Evolutionary conservation across 306 rosid genomes (phyloP), one percentile per base, ranked within the genome.

Genomic region (Ochetophila trinervis): DNA sequence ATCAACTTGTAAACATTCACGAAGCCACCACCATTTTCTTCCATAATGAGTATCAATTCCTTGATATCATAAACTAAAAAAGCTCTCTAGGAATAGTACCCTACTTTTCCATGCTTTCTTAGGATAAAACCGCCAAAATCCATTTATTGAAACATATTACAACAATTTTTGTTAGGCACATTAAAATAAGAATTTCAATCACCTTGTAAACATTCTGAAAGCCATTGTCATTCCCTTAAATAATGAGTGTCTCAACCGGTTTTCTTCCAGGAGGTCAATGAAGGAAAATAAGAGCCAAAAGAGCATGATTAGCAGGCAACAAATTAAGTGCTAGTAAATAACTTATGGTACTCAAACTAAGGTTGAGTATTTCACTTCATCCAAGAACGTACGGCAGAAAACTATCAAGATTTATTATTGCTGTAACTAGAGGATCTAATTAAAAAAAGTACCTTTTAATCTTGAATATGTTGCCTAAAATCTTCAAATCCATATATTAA

Each of bases 151-250:
- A 62, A 30, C 50, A 60, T 37, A 36, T 22, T 23, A 17, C 22
- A 37, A 23, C 3, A 63, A 0, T 57, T 60, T 18, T 10, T 23
- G 32, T 5, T 14, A 24, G 35, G 15, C 45, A 30, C 36, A 21
- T 50, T 56, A 20, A 44, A 45, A 32, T 30, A 52, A 65, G 53
- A 62, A 78, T 60, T 19, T 53, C 2, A 60, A 53, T 75, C 73
- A 89, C 97, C 97, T 89, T 79, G 83, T 87, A 89, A 67, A 85
- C 91, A 30, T 77, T 66, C 88, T 84, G 94, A 66, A 79, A 84
- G 55, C 96, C 98, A 67, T 64, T 49, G 21, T 89, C 97, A 74
- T 71, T 78, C 68, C 95, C 98, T 74, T 87, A 91, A 66, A 87
- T 58, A 70, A 83, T 66, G 73, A 56, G 71, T 18, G 96, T 89